A percentile compares a stretch with the other conserved stretches of the same genome.
These are phyloP conservation scores for Fraxinus pennsylvanica DNA, from an alignment of 257 asterid genomes.

Conservation along the genomic window DNA sequence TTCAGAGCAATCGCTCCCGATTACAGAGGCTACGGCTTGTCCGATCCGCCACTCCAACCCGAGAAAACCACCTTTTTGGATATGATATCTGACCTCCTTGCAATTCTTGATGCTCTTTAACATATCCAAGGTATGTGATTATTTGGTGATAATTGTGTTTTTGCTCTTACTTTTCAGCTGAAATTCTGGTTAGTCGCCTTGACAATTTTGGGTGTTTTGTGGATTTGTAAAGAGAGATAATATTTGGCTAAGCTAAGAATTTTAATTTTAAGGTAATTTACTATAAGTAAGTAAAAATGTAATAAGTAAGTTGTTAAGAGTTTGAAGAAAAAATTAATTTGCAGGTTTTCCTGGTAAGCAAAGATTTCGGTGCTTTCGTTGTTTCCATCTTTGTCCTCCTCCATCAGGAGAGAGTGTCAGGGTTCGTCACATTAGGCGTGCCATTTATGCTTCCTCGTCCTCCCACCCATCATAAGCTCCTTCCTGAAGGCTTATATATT, in stretches of 20 bases:
- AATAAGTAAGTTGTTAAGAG: no score
- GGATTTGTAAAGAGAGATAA: no score
- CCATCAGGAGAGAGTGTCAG: slow-evolving; percentile 47
- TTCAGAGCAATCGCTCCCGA: slow-evolving; percentile 42
- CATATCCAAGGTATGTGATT: slow-evolving; percentile 25
- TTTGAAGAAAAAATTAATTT: no score
- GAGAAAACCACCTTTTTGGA: slow-evolving; percentile 32
- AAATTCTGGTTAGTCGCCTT: not conserved
- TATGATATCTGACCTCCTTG: slow-evolving; percentile 33
- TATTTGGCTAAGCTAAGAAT: no score
- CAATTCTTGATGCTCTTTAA: slow-evolving; percentile 24
- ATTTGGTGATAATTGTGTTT: not conserved
- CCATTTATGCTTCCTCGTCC: slow-evolving; percentile 37
- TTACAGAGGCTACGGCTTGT: slow-evolving; percentile 41
- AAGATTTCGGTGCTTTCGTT: slow-evolving; percentile 46
- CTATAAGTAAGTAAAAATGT: no score
- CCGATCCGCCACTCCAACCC: slow-evolving; percentile 28
- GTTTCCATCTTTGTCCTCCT: slow-evolving; percentile 40
- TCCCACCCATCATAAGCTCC: not conserved
- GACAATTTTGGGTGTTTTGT: not conserved
- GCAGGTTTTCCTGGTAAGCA: slow-evolving; percentile 46
- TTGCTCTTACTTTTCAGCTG: not conserved
- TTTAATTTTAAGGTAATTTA: no score
- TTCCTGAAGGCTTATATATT: slow-evolving; percentile 51
- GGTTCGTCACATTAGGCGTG: slow-evolving; percentile 47